Conservation (phyloP, 164 flowering plant species). For the Magnolia officinalis region DNA sequence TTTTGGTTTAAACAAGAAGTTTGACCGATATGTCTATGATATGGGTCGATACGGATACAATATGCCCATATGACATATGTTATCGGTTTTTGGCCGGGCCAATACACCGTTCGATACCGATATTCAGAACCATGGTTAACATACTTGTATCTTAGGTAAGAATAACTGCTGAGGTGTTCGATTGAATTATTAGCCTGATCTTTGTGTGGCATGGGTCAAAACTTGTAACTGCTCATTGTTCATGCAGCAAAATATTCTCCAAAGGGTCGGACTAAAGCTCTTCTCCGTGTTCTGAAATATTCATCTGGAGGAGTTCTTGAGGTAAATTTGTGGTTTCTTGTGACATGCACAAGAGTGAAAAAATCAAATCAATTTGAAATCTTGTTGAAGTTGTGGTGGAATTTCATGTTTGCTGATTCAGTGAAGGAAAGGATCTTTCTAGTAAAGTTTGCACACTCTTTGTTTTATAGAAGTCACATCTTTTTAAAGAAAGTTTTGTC, state of each 20-base stretch:
- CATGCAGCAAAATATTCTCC: conserved; percentile 58
- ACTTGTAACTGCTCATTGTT: conserved; percentile 11
- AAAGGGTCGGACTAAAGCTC: conserved; percentile 73
- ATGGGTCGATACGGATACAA: no score
- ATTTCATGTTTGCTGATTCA: background rate
- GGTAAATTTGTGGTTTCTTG: conserved; percentile 35
- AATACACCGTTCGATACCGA: background rate
- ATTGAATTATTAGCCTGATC: conserved; percentile 1
- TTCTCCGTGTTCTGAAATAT: conserved; percentile 85
- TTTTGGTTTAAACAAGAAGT: no score
- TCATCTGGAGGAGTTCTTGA: conserved; percentile 96
- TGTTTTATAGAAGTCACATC: background rate
- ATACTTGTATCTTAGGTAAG: background rate
- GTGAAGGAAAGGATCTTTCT: background rate
- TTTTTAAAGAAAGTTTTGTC: no score
- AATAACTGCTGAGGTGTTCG: background rate
- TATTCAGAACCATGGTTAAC: background rate
- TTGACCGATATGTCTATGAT: no score
- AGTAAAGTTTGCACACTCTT: background rate
- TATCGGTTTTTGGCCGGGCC: background rate
- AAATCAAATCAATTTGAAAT: background rate
- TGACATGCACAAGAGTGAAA: background rate
- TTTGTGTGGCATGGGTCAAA: background rate
- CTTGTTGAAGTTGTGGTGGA: background rate
- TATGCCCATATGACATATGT: no score